Conservation (phyloP, 108 stramenopile genomes). For the Conticribra weissflogii region DNA sequence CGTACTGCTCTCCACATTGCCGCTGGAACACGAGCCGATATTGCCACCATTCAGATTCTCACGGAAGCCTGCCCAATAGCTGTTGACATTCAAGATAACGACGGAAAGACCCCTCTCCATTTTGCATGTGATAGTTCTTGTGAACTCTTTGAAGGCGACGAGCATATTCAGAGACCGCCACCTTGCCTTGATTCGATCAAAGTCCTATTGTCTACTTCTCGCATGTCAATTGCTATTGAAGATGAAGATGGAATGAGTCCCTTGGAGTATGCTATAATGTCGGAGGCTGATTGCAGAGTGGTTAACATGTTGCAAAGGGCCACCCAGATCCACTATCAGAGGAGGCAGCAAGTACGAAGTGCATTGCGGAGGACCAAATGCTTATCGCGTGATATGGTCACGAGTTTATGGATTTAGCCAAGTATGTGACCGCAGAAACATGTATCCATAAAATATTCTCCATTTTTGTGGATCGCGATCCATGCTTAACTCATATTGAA, state of each 20-base stretch:
- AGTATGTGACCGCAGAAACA: too few relatives aligned
- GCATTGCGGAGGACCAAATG: too few relatives aligned
- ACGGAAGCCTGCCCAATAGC: constrained; percentile 20
- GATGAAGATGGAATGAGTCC: constrained; percentile 45
- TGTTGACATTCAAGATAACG: constrained; percentile 35
- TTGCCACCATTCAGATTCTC: constrained; percentile 18
- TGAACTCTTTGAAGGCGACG: constrained; percentile 39
- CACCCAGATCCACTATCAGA: too few relatives aligned
- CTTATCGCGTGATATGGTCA: too few relatives aligned
- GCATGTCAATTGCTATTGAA: constrained; percentile 11
- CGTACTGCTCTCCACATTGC: constrained; percentile 47
- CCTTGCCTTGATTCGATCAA: constrained; percentile 20
- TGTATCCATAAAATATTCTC: too few relatives aligned
- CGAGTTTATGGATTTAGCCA: too few relatives aligned
- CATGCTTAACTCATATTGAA: too few relatives aligned
- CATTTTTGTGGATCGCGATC: too few relatives aligned
- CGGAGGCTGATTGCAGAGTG: constrained; percentile 28
- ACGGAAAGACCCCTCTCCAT: constrained; percentile 43
- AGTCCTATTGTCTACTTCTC: constrained; percentile 16
- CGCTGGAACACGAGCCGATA: constrained; percentile 24
- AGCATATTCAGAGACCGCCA: constrained; percentile 11
- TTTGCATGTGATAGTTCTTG: constrained; percentile 45
- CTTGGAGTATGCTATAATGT: constrained; percentile 43
- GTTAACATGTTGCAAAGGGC: constrained; percentile 46
- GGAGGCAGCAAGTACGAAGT: too few relatives aligned